Evolutionary conservation across 1,284 basidiomycete species (phyloP), one percentile per base, ranked within the genome.

Genomic region (Wallemia ichthyophaga): DNA sequence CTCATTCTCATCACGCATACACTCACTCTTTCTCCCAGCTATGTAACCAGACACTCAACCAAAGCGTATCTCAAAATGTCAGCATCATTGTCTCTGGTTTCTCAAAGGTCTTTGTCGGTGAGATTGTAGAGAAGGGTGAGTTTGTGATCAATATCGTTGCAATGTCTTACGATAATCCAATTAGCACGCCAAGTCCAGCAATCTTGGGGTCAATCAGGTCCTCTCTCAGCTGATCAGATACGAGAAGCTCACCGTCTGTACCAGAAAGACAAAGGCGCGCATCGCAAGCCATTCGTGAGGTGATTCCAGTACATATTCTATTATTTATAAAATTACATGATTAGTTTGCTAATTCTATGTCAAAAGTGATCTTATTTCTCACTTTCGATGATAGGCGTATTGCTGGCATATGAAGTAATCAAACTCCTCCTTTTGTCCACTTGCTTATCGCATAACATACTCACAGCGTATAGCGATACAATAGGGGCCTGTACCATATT

Each of bases 31-130:
- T 58, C 56, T n/a, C 19, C 25, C 64, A 85, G 83, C 78, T 89
- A 28, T 82, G 89, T 62, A 86, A 88, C 67, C 83, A 85, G 68
- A 78, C 79, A 0, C 73, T 82, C 0, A 81, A 81, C n/a, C 78
- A 83, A 61, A 83, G 85, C 63, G 83, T 85, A 2, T 85, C 83
- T 1, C 79, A 82, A 63, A 83, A 84, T 17, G 82, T 91, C 0
- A 81, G 85, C 1, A 85, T 88, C 65, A 79, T 89, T 31, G 81
- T 89, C 0, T 83, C 85, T 5, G 87, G 87, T 65, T 84, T 91
- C 60, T 77, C 77, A 21, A 92, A 92, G 67, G 85, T 91, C 1
- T 92, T 92, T 64, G 84, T 92, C 9, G 87, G 87, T 1, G 86
- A 91, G 68, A 84, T 91, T 2, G 78, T 89, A 23, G 86, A 91